Evolutionary conservation across 73 alveolate species (phyloP), one percentile per base, ranked within the genome.

Genomic region (Paramecium octaurelia): DNA sequence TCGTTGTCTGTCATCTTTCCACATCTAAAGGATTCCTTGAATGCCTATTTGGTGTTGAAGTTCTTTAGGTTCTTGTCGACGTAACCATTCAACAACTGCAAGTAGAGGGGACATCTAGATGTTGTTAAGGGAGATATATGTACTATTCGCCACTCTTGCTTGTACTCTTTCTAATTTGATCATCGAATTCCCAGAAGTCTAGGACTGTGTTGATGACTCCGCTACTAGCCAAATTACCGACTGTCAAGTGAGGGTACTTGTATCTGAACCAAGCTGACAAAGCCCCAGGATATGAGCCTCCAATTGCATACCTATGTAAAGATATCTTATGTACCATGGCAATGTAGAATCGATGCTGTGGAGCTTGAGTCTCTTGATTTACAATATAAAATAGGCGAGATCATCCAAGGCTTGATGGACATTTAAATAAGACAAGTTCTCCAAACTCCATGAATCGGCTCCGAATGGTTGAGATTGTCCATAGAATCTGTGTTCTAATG

Each of bases 231-330:
- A 92, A 54, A 70, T 95, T 92, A 21, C 95, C 97, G 12, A 85
- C 77, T 14, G 95, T 93, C 12, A 90, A 80, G 42, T 93, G 95
- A 24, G 97, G 97, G 85, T 86, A 95, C 46, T 95, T 93, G 92
- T 88, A 84, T 83, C 96, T 88, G 54, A 93, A 88, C 97, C 97
- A 95, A 34, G 95, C 96, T 36, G 95, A 88, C 35, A 95, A 93
- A 42, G 97, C 97, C 54, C 97, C 97, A 8, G 97, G 97, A 54
- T 95, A 95, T 60, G 94, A 75, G 5, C 97, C 97, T 40, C 97
- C 97, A 58, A 95, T 54, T 46, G 92, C 59, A 31, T 93, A 31
- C 87, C 87, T 73, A 73, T 40, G 8, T 31, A 34, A 35, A 36
- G 34, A 14, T 54, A 73, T 38, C n/a, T 35, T 14, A 34, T 12